phyloP scores from a whole-genome alignment of 176 grass and related monocot species.

The Carex scoparia region DNA sequence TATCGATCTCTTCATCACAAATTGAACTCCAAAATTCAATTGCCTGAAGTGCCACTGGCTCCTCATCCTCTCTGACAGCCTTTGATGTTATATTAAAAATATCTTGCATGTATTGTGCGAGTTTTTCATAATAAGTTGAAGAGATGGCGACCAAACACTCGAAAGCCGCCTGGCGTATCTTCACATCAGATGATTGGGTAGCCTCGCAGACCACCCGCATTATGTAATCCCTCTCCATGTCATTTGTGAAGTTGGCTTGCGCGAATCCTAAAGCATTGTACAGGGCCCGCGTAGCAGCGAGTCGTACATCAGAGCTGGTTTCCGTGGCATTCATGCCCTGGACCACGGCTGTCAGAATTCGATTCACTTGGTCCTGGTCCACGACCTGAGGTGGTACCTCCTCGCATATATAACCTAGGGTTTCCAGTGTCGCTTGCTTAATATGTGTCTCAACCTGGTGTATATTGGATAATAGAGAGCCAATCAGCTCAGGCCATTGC shows the following conservation, averaged over 20 bases:
- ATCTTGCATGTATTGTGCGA: slow-evolving; percentile 67
- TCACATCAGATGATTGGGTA: slow-evolving; percentile 52
- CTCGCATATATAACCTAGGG: slow-evolving; percentile 83
- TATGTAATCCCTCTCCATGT: slow-evolving; percentile 89
- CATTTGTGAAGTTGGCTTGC: slow-evolving; percentile 76
- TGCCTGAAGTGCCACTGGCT: slow-evolving; percentile 88
- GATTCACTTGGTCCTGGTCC: slow-evolving; percentile 76
- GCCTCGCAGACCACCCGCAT: slow-evolving; percentile 83
- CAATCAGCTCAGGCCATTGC: slow-evolving; percentile 78
- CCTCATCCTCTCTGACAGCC: slow-evolving; percentile 75
- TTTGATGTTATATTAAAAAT: slow-evolving; percentile 81
- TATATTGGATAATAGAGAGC: slow-evolving; percentile 63
- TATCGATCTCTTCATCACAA: slow-evolving; percentile 88
- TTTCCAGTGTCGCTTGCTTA: slow-evolving; percentile 72
- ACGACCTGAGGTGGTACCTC: slow-evolving; percentile 67
- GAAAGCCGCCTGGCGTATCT: slow-evolving; percentile 81
- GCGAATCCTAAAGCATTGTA: slow-evolving; percentile 82
- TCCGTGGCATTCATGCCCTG: slow-evolving; percentile 90
- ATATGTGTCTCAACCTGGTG: slow-evolving; percentile 64
- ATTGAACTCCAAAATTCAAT: slow-evolving; percentile 95
- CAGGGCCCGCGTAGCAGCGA: slow-evolving; percentile 68
- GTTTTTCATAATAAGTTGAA: slow-evolving; percentile 70
- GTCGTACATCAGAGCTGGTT: slow-evolving; percentile 60
- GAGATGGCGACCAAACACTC: slow-evolving; percentile 88
- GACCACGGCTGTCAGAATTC: slow-evolving; percentile 86